phyloP scores from a whole-genome alignment of 805 yeast genomes.

The Candida piceae region DNA sequence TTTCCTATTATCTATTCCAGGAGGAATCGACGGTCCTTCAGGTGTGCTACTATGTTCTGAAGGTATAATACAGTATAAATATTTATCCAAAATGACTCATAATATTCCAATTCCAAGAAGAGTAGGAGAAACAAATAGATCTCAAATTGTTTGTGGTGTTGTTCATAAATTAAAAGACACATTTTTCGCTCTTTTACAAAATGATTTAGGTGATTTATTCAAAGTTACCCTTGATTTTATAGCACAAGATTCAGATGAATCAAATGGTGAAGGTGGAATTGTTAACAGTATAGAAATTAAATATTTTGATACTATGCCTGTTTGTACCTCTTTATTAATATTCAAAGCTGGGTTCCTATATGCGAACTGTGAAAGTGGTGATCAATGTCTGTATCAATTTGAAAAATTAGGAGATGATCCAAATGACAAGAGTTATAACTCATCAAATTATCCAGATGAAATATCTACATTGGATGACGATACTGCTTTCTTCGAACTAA shows the following conservation, averaged over 20 bases:
- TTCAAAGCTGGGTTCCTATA: constrained; percentile 73
- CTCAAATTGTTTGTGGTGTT: constrained; percentile 48
- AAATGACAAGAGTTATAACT: constrained; percentile 31
- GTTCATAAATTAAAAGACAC: constrained; percentile 59
- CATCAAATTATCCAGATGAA: constrained; percentile 32
- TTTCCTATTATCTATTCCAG: constrained; percentile 64
- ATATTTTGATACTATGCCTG: constrained; percentile 75
- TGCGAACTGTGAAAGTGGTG: constrained; percentile 57
- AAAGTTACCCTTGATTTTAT: constrained; percentile 53
- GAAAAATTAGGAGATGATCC: constrained; percentile 61
- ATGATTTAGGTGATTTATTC: constrained; percentile 67
- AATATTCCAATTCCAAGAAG: constrained; percentile 55
- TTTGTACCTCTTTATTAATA: constrained; percentile 49
- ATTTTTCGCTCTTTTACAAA: constrained; percentile 69
- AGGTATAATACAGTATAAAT: constrained; percentile 48
- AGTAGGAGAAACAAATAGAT: constrained; percentile 15
- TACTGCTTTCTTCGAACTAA: constrained; percentile 25
- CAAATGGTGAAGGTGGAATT: constrained; percentile 28
- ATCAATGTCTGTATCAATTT: constrained; percentile 72
- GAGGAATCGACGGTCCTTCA: constrained; percentile 61
- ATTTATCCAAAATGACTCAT: constrained; percentile 30
- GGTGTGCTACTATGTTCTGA: constrained; percentile 66
- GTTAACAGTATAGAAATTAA: constrained; percentile 43
- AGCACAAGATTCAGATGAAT: constrained; percentile 35
- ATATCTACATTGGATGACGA: constrained; percentile 24